Evolutionary conservation across 768 basidiomycete genomes (phyloP), one percentile per base, ranked within the genome.

Genomic region (Leucocoprinus leucothites): DNA sequence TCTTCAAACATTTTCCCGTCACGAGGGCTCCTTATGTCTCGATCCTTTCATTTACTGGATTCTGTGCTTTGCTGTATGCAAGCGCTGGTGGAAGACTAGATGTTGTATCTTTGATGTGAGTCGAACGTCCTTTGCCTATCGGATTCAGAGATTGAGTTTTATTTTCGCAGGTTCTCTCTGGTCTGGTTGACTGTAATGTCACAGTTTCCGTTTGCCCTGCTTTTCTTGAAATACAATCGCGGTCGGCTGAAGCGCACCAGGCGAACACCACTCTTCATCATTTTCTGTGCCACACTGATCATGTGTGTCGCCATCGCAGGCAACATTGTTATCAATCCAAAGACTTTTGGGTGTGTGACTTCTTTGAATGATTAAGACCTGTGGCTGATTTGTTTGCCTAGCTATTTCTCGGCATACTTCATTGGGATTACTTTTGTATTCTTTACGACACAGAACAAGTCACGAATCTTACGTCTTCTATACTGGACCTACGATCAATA

Each of bases 401-500:
- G 84, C 13, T 87, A 85, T 64, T 87, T 86, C 58, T 71, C 78
- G 0, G 79, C 81, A 1, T 90, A 89, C 63, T 74, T 82, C 58
- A n/a, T 79, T 6, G 79, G 68, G 4, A 71, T 87, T 19, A 61
- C 81, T 0, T 21, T 68, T 5, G 34, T 81, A 1, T 82, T 88
- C 61, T 73, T 69, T 1, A 65, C 71, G 7, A 76, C 78, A 25
- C 80, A 82, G 62, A 80, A 80, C 65, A 84, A 83, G 62, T 75
- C 79, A n/a, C 63, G 65, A 14, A 60, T 85, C 9, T 65, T 87
- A 13, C 74, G 81, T 16, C 78, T 72, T 64, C 59, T 76, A 4
- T 84, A 84, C 61, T 87, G 86, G 86, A 57, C 74, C 7, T 85
- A 84, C 57, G 86, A 88, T 57, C 84, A 87, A 55, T 75, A 76